phyloP scores from a whole-genome alignment of 2,329 filamentous ascomycete genomes.

The Thielaviopsis punctulata region DNA sequence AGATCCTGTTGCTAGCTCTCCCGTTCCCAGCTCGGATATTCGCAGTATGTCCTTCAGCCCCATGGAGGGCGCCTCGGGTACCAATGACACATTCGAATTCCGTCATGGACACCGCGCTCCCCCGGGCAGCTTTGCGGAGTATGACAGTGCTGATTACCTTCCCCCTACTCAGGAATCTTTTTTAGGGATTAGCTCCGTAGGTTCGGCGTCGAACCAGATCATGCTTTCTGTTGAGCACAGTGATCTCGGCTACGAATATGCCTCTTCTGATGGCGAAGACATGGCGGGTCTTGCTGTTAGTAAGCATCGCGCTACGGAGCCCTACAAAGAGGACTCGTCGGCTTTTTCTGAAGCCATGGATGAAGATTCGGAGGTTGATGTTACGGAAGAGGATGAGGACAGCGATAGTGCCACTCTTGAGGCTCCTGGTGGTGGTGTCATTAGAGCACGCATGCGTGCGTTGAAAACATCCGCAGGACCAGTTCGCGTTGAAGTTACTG shows the following conservation, averaged over 20 bases:
- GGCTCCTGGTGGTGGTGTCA: conserved; percentile 38
- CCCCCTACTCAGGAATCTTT: conserved; percentile 47
- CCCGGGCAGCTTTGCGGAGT: conserved; percentile 66
- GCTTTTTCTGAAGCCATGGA: conserved; percentile 6
- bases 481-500: conserved; percentile 40
- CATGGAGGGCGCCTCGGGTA: conserved; percentile 15
- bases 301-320: conserved; percentile 64
- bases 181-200: conserved; percentile 84
- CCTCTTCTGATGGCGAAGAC: conserved; percentile 50
- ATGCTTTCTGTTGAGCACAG: conserved; percentile 46
- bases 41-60: conserved; percentile 4
- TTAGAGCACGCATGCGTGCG: conserved; percentile 46
- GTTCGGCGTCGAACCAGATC: conserved; percentile 49
- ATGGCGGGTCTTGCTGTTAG: conserved; percentile 64
- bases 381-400: conserved; percentile 17
- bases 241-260: conserved; percentile 56
- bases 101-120: conserved; percentile 33
- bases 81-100: conserved; percentile 42
- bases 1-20: not conserved
- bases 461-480: conserved; percentile 43
- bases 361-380: conserved; percentile 13
- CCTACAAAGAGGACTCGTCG: conserved; percentile 20
- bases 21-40: not conserved
- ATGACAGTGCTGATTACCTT: conserved; percentile 25
- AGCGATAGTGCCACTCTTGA: conserved; percentile 26